These are phyloP conservation scores for Trichothecium roseum DNA, from an alignment of 2,329 filamentous ascomycete genomes.

Conservation along the genomic window DNA sequence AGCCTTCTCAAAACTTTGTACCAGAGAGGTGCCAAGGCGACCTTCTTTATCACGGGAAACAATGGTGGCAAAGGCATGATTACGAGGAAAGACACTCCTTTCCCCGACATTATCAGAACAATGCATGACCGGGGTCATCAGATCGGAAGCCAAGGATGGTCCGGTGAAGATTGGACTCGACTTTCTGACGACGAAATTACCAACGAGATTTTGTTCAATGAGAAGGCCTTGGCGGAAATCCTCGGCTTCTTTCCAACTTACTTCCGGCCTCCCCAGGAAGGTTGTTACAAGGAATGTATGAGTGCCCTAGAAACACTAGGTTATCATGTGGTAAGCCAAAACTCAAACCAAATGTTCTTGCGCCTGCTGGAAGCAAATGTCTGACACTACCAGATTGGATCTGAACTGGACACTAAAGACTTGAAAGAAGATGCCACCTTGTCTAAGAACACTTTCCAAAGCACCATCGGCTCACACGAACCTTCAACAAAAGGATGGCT, in stretches of 20 bases:
- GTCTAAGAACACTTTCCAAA: slow-evolving; percentile 11
- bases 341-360: too few relatives aligned
- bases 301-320: slow-evolving; percentile 26
- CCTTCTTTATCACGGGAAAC: slow-evolving; percentile 32
- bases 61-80: slow-evolving; percentile 29
- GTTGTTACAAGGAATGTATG: slow-evolving; percentile 26
- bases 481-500: slow-evolving; percentile 17
- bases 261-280: slow-evolving; percentile 34
- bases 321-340: slow-evolving; percentile 41
- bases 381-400: slow-evolving; percentile 10
- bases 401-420: slow-evolving; percentile 51
- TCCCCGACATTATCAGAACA: slow-evolving; percentile 24
- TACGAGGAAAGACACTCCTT: slow-evolving; percentile 22
- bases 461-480: too few relatives aligned
- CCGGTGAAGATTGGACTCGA: slow-evolving; percentile 32
- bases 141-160: slow-evolving; percentile 35
- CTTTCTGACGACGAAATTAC: slow-evolving; percentile 20
- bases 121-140: slow-evolving; percentile 34
- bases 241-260: slow-evolving; percentile 31
- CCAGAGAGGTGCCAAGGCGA: slow-evolving; percentile 20
- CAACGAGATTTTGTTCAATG: slow-evolving; percentile 31
- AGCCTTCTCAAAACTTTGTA: slow-evolving; percentile 27
- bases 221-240: slow-evolving; percentile 31
- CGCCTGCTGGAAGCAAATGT: too few relatives aligned
- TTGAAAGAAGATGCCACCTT: slow-evolving; percentile 35